phyloP scores from a whole-genome alignment of 208 protist genomes.

The Leishmania tarentolae region DNA sequence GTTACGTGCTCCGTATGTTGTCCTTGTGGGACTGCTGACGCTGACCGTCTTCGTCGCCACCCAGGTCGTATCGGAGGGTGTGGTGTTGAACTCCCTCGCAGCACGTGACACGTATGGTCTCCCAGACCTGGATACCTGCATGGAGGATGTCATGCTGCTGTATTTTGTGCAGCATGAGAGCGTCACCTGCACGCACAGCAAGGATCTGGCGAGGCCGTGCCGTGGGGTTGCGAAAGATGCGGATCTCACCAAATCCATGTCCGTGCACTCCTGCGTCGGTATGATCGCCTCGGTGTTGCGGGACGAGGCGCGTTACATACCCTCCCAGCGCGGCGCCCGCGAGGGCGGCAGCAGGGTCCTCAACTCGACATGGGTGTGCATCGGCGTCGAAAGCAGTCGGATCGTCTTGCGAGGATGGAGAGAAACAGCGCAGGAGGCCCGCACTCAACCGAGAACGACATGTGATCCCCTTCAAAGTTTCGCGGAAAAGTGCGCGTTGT shows the following conservation, averaged over 20 bases:
- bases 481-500: background rate
- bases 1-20: constrained; percentile 10
- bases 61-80: constrained; percentile 15
- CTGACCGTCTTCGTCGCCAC: constrained; percentile 17
- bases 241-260: constrained; percentile 3
- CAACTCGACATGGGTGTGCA: background rate
- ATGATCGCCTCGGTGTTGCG: background rate
- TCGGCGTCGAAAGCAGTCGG: background rate
- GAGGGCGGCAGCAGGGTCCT: background rate
- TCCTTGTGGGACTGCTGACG: constrained; percentile 12
- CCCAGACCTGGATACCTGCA: constrained; percentile 17
- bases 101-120: constrained; percentile 22
- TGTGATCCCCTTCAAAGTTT: background rate
- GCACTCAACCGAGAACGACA: background rate
- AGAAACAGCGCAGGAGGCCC: background rate
- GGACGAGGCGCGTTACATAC: constrained; percentile 11
- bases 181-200: constrained; percentile 1
- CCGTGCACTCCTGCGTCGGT: constrained; percentile 10
- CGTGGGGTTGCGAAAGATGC: constrained; percentile 18
- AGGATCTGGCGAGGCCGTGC: background rate
- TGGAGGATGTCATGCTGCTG: constrained; percentile 22
- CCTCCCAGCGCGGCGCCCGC: background rate
- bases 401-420: background rate
- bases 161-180: constrained; percentile 11
- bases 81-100: constrained; percentile 9